phyloP scores from a whole-genome alignment of 306 rosid species.

The Prunus dulcis region DNA sequence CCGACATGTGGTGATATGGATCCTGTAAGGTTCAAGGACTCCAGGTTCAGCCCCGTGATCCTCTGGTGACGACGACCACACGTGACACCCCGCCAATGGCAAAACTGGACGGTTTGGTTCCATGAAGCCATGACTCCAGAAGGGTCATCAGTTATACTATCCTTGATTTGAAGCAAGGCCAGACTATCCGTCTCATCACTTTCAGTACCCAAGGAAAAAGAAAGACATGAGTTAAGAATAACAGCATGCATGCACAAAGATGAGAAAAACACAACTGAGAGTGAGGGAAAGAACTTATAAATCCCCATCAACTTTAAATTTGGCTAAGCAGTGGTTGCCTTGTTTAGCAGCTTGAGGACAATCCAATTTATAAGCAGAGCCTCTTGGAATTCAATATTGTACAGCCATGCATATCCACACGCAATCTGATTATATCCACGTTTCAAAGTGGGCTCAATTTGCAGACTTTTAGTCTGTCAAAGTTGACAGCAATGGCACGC shows the following conservation, averaged over 20 bases:
- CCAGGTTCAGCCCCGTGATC: not conserved
- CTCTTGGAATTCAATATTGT: not conserved
- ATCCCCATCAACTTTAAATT: not conserved
- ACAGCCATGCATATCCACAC: not conserved
- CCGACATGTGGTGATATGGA: not conserved
- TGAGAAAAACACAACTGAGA: not conserved
- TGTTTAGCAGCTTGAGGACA: not conserved
- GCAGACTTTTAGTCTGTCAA: no score
- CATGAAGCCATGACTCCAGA: not conserved
- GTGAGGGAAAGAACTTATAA: not conserved
- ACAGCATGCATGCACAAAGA: not conserved
- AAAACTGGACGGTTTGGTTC: conserved; percentile 6
- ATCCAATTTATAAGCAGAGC: not conserved
- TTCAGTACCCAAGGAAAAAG: not conserved
- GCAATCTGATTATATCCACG: not conserved
- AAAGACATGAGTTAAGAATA: not conserved
- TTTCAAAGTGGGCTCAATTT: not conserved
- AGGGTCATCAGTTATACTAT: not conserved
- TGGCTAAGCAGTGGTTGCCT: not conserved
- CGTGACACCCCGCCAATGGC: not conserved
- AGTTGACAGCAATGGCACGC: no score
- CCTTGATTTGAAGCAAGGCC: not conserved
- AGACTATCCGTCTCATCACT: not conserved
- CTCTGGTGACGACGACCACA: conserved; percentile 4
- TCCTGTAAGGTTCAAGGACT: conserved; percentile 1